These are phyloP conservation scores for Trematosphaeria pertusa DNA, from an alignment of 2,329 filamentous ascomycete genomes.

Conservation along the genomic window DNA sequence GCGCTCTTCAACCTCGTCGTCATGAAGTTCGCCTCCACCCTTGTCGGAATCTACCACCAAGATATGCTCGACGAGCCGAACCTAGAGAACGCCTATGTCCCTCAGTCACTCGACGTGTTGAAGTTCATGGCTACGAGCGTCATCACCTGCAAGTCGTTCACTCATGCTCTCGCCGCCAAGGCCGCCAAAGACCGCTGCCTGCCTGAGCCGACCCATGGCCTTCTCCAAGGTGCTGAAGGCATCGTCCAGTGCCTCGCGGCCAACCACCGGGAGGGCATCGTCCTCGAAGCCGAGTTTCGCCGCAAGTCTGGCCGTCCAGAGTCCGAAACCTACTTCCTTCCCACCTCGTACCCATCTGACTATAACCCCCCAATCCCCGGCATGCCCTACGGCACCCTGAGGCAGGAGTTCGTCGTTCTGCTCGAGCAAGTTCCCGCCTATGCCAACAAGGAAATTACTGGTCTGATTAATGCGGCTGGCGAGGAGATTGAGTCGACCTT, in stretches of 20 bases:
- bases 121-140: slow-evolving; percentile 89
- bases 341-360: slow-evolving; percentile 21
- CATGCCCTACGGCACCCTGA: slow-evolving; percentile 41
- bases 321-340: slow-evolving; percentile 69
- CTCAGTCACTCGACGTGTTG: slow-evolving; percentile 70
- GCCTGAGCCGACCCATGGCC: slow-evolving; percentile 77
- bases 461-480: slow-evolving; percentile 31
- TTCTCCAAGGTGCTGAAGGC: slow-evolving; percentile 79
- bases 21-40: slow-evolving; percentile 69
- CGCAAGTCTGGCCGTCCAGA: slow-evolving; percentile 82
- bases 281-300: slow-evolving; percentile 85
- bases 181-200: slow-evolving; percentile 78
- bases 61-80: slow-evolving; percentile 69
- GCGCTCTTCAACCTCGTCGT: slow-evolving; percentile 73
- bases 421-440: slow-evolving; percentile 73
- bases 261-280: slow-evolving; percentile 64
- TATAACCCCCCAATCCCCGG: slow-evolving; percentile 21
- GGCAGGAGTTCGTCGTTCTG: slow-evolving; percentile 63
- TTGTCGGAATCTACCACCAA: slow-evolving; percentile 81
- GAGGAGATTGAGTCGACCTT: slow-evolving; percentile 71
- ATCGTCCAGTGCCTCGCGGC: slow-evolving; percentile 71
- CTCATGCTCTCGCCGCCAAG: slow-evolving; percentile 76
- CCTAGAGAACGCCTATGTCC: slow-evolving; percentile 52
- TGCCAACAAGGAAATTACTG: slow-evolving; percentile 18
- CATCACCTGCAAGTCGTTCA: slow-evolving; percentile 73